Base-by-base conservation (phyloP, 441 rosid genomes). In the Adansonia madagascariensis region DNA sequence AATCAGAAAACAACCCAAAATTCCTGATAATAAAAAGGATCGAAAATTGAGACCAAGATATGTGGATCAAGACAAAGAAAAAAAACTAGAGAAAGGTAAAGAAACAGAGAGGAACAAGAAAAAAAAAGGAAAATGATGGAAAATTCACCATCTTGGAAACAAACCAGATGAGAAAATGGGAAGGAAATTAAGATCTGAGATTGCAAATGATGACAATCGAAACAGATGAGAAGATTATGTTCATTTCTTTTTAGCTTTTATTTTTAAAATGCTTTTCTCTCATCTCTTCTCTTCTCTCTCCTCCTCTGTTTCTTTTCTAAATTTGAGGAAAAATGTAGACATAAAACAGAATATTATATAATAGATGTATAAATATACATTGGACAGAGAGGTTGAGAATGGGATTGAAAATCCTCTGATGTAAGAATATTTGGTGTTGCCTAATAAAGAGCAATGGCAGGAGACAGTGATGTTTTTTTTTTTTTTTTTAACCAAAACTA, bases 111-210 rank as follows among this genome's bases (percentile, higher is more conserved):
- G 3, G n/a, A 52, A 52, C 56, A 15, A 22, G 35, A 70, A 56
- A n/a, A n/a, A 6, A 8, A 9, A 67, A 62, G 57, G 72, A 56
- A 78, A 9, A 39, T 0, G 11, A 8, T 2, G 9, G 47, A 72
- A 80, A 85, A 64, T 73, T 89, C 87, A 90, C 94, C 97, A 90
- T 89, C 57, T 44, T 47, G 86, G 75, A 78, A 81, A 85, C 78
- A 84, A 87, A 85, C 86, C 92, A 86, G 92, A 85, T 79, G 87
- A 85, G 82, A 55, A 86, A 88, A 80, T 79, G 83, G 77, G 80
- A 79, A 73, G 63, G 79, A 81, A 88, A 79, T 79, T 87, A 94
- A 94, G 98, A 94, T 94, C 97, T 89, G 84, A 82, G 74, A 75
- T 88, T 84, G 80, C 80, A 74, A 76, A 85, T 78, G 80, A 84